phyloP scores from a whole-genome alignment of 805 yeast genomes.

The Lipomyces kockii region DNA sequence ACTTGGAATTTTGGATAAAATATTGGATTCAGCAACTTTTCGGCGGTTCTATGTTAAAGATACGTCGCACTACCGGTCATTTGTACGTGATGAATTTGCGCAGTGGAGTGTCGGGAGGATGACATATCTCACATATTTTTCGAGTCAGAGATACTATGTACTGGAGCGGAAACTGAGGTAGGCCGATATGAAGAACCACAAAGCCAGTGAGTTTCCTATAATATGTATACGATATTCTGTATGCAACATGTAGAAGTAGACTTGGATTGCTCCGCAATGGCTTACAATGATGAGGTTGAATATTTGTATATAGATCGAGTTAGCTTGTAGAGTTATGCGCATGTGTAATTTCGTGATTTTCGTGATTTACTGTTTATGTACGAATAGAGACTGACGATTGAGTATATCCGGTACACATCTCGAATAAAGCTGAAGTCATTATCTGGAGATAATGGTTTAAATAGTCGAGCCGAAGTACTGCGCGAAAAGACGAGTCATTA shows the following conservation, averaged over 20 bases:
- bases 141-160: background rate
- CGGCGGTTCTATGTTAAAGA: conserved; percentile 49
- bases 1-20: conserved; percentile 68
- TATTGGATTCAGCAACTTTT: conserved; percentile 62
- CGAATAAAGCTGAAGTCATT: too few relatives aligned
- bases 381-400: background rate
- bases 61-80: conserved; percentile 38
- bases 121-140: background rate
- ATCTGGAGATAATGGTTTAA: too few relatives aligned
- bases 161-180: conserved; percentile 1
- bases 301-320: background rate
- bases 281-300: background rate
- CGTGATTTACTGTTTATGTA: background rate
- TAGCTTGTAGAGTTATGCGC: background rate
- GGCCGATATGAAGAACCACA: background rate
- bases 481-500: too few relatives aligned
- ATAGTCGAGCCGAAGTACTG: background rate
- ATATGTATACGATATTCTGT: background rate
- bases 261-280: background rate
- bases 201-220: background rate
- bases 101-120: conserved; percentile 10
- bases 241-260: background rate
- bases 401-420: too few relatives aligned
- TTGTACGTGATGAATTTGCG: conserved; percentile 24
- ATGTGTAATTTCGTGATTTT: background rate